Base-by-base conservation (phyloP, 2,329 filamentous ascomycete species). In the Saccharata proteae region DNA sequence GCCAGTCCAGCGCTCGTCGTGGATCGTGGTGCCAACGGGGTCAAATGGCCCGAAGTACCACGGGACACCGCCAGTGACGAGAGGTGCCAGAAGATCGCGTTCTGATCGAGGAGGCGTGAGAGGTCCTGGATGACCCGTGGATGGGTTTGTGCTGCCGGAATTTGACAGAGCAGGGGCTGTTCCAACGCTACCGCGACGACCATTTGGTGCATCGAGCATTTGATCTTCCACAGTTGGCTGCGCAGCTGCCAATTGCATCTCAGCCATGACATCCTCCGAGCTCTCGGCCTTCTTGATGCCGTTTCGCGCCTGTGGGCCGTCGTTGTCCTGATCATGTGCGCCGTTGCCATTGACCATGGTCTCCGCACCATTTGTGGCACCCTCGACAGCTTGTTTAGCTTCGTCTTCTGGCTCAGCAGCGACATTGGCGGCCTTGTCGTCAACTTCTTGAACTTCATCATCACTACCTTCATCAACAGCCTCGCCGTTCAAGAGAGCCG, bases 21-120 rank as follows among this genome's bases (percentile, higher is more conserved):
- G 65, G 7, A 88, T 72, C 1, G 79, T 88, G 0, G 84, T 93
- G 35, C 85, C 88, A 32, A 74, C 47, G 33, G 81, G 79, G 30
- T 90, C 74, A 49, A 92, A 92, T 6, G 73, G 69, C 47, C 81
- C 72, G 37, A 93, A 70, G 54, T 93, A 93, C 84, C 85, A 94
- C 6, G 83, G 74, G 9, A 93, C 65, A 19, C 88, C 88, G 36
- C 88, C 88, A 29, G 54, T 45, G 12, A 46, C 45, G 10, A 55
- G 40, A 6, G 47, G 45, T 20, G 74, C 70, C 40, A 58, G 46
- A 2, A 64, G 52, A 26, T 69, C 66, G 34, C 57, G 55, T 32
- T 57, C 54, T 3, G 54, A 80, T 31, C 74, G 68, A 2, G 77
- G 77, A 16, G 77, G 77, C 2, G 77, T 81, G 8, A 77, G 71